Evolutionary conservation across 345 rosid genomes (phyloP), one percentile per base, ranked within the genome.

Genomic region (Aegle marmelos): DNA sequence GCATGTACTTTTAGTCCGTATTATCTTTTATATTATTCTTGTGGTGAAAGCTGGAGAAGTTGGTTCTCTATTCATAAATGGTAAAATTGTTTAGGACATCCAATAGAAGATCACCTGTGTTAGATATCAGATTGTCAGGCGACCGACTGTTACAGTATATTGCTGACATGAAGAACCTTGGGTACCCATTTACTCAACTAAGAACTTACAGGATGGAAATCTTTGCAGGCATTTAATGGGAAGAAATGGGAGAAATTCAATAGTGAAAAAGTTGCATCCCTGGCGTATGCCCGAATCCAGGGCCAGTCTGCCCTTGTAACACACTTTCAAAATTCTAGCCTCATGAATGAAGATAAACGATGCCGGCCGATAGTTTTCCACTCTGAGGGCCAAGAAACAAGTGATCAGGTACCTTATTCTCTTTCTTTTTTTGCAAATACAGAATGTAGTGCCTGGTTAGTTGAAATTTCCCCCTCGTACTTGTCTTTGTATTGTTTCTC

Each of bases 181-280:
- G 59, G 48, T 56, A 36, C 50, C 30, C 19, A 33, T 21, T 19
- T 53, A 17, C 17, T 36, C 6, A 62, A 21, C 36, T 71, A 58
- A 69, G 64, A 53, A 64, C 77, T 68, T 34, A 74, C 37, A 60
- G 75, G 30, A 33, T 79, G 70, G 36, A 63, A 75, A 28, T 53
- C 48, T 48, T 72, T 86, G 81, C 87, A 95, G 98, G 92, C 92
- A 41, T 93, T 95, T 80, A 92, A 85, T 78, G 98, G 97, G 79
- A 93, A 92, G 86, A 88, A 82, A 84, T 95, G 98, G 98, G 97
- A 95, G 86, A 95, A 95, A 85, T 95, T 95, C 85, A 92, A 95
- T 76, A 95, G 99, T 66, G 98, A 94, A 78, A 95, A 95, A 86
- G 94, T 90, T 82, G 97, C 98, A 37, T 89, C 93, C 19, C 79